phyloP scores from a whole-genome alignment of 768 basidiomycete genomes.

The Candolleomyces aberdarensis region DNA sequence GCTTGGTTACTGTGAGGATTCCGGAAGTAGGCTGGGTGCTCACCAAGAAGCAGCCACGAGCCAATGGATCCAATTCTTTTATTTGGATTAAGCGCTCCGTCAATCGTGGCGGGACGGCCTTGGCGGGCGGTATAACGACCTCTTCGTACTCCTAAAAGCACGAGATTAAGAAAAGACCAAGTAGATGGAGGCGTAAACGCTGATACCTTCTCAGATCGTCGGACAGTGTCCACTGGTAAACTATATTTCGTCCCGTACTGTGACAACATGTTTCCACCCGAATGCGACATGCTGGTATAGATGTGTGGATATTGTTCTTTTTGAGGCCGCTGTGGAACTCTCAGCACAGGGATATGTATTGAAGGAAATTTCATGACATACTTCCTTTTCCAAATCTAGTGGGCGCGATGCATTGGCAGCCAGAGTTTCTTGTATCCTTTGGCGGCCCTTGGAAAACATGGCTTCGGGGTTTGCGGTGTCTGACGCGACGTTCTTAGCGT shows the following conservation, averaged over 20 bases:
- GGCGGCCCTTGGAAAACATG: neutral
- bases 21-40: conserved; percentile 14
- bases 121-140: conserved; percentile 84
- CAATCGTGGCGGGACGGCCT: conserved; percentile 64
- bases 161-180: neutral
- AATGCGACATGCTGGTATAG: conserved; percentile 54
- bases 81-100: conserved; percentile 73
- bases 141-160: conserved; percentile 75
- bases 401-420: conserved; percentile 45
- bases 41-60: conserved; percentile 83
- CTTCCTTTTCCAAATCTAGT: neutral
- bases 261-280: conserved; percentile 63
- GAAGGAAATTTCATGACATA: conserved; percentile 23
- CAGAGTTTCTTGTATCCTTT: conserved; percentile 22
- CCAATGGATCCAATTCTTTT: conserved; percentile 70
- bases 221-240: conserved; percentile 79
- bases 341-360: neutral
- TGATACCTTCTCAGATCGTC: conserved; percentile 63
- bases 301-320: conserved; percentile 82
- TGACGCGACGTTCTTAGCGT: neutral
- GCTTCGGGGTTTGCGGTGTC: neutral
- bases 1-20: neutral
- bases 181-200: neutral
- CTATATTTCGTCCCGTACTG: conserved; percentile 74
- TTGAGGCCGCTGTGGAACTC: conserved; percentile 38